These are phyloP conservation scores for Gaeumannomyces tritici DNA, from an alignment of 2,329 filamentous ascomycete species.

Conservation along the genomic window DNA sequence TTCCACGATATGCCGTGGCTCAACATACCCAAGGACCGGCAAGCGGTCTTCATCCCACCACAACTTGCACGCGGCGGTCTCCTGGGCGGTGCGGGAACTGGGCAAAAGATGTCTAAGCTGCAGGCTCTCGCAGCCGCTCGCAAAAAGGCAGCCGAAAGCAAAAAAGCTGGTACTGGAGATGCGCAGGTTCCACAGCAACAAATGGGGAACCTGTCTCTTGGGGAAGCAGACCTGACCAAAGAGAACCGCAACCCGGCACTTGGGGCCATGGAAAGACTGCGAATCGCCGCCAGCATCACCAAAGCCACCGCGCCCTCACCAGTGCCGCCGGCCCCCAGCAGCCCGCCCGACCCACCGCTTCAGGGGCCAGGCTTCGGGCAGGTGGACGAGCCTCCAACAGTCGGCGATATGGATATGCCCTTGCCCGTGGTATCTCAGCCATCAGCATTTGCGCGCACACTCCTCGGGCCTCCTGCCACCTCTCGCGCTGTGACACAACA, in stretches of 20 bases:
- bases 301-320: constrained; percentile 6
- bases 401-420: neutral
- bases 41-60: constrained; percentile 54
- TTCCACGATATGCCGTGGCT: constrained; percentile 86
- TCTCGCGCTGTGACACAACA: constrained; percentile 13
- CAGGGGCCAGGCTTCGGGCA: neutral
- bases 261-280: constrained; percentile 12
- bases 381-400: neutral
- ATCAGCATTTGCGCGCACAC: constrained; percentile 47
- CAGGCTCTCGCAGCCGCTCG: constrained; percentile 80
- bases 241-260: constrained; percentile 10
- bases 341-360: neutral
- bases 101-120: constrained; percentile 77
- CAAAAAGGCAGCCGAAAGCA: constrained; percentile 64
- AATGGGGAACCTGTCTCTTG: constrained; percentile 13
- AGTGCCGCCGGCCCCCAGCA: neutral
- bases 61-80: constrained; percentile 53
- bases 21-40: constrained; percentile 55
- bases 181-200: constrained; percentile 6
- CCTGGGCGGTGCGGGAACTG: constrained; percentile 60
- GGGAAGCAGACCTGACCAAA: constrained; percentile 11
- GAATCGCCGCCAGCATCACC: constrained; percentile 8
- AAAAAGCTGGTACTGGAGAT: constrained; percentile 15
- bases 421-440: constrained; percentile 22
- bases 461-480: constrained; percentile 32